Evolutionary conservation across 192 early-diverging fungal species (phyloP).

Genomic region (Coemansia sp.): DNA sequence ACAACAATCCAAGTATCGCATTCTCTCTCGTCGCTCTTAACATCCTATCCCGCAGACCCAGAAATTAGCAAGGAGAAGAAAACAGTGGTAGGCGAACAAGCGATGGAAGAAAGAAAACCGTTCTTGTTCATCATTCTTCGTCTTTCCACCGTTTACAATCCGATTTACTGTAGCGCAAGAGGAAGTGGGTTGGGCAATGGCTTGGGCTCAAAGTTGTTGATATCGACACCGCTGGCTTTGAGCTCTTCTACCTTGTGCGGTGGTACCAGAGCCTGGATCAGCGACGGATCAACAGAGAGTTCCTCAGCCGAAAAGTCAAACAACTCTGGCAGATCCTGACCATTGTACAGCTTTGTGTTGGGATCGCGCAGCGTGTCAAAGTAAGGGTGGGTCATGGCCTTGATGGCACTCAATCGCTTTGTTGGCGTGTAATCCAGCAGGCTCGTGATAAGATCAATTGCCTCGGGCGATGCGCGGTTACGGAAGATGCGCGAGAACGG

Average conservation of each 20-base stretch:
- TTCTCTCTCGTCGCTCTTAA: neutral
- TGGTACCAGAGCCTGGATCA: conserved; percentile 80
- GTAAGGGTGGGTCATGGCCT: conserved; percentile 92
- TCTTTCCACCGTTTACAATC: too few relatives aligned
- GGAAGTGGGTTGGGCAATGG: conserved; percentile 47
- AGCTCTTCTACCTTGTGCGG: conserved; percentile 59
- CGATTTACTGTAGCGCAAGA: conserved; percentile 44
- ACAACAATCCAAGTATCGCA: too few relatives aligned
- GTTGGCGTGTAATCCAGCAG: conserved; percentile 91
- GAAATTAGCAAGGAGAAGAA: neutral
- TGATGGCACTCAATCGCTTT: conserved; percentile 77
- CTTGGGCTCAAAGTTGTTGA: conserved; percentile 49
- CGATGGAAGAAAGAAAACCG: conserved; percentile 1
- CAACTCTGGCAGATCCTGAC: conserved; percentile 78
- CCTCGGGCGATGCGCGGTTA: conserved; percentile 78
- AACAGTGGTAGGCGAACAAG: neutral
- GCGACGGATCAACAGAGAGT: conserved; percentile 82
- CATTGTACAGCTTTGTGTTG: conserved; percentile 78
- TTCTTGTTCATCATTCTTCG: too few relatives aligned
- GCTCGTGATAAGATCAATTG: conserved; percentile 80
- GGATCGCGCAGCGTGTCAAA: conserved; percentile 96
- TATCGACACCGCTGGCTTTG: conserved; percentile 39
- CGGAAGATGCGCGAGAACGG: conserved; percentile 88
- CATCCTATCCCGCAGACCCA: neutral
- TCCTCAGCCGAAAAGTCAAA: conserved; percentile 90